These are phyloP conservation scores for Styphnolobium japonicum DNA, from an alignment of 306 rosid species.

Conservation along the genomic window DNA sequence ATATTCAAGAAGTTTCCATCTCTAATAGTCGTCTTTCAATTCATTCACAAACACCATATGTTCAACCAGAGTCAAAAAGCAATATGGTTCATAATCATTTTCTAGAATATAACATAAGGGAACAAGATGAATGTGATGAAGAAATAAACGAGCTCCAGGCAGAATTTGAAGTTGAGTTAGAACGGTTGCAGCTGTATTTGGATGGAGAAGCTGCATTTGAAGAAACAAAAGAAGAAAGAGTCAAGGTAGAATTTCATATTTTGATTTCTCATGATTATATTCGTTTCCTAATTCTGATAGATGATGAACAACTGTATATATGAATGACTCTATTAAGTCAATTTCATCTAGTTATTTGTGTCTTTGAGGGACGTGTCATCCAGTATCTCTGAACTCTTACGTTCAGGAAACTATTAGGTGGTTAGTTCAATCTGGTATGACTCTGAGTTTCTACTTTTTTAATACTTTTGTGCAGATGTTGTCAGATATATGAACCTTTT, in stretches of 20 bases:
- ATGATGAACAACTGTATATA: neutral
- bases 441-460: neutral
- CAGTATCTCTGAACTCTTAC: neutral
- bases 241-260: conserved; percentile 43
- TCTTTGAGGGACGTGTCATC: neutral
- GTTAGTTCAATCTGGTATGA: conserved; percentile 13
- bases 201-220: conserved; percentile 50
- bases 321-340: neutral
- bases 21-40: conserved; percentile 39
- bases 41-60: conserved; percentile 32
- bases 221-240: conserved; percentile 32
- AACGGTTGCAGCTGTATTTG: conserved; percentile 64
- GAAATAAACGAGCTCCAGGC: conserved; percentile 68
- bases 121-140: conserved; percentile 41
- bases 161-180: conserved; percentile 77
- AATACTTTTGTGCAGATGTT: neutral
- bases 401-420: neutral
- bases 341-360: neutral
- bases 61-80: conserved; percentile 31
- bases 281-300: neutral
- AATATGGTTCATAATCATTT: conserved; percentile 23
- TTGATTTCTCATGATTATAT: neutral
- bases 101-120: conserved; percentile 15
- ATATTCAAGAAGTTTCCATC: conserved; percentile 48
- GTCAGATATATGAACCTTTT: neutral